These are phyloP conservation scores for Solanum gracilifrons DNA, from an alignment of 257 asterid species.

Conservation along the genomic window DNA sequence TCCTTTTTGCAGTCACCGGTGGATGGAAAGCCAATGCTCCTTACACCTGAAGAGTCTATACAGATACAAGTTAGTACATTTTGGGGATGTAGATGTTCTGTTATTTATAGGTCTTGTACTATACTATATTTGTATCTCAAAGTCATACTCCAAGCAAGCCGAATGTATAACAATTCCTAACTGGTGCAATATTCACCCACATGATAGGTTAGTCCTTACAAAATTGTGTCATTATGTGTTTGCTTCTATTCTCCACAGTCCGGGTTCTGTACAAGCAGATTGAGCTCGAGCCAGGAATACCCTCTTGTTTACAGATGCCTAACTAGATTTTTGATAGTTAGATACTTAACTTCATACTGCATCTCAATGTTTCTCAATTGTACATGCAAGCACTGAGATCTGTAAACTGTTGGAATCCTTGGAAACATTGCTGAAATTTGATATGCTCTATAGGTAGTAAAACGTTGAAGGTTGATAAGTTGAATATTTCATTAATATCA, in stretches of 20 bases:
- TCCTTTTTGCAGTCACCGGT: constrained; percentile 78
- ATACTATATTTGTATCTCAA: neutral
- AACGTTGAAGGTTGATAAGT: neutral
- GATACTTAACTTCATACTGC: neutral
- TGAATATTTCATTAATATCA: neutral
- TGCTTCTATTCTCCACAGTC: neutral
- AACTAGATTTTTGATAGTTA: neutral
- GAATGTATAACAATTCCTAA: neutral
- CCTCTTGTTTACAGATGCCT: neutral
- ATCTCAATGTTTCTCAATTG: neutral
- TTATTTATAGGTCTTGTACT: neutral
- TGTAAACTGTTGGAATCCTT: neutral
- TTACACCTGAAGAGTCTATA: constrained; percentile 97
- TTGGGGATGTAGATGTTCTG: neutral
- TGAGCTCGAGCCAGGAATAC: neutral
- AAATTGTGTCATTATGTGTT: neutral
- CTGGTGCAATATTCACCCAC: neutral
- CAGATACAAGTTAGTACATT: constrained; percentile 67
- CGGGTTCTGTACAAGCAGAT: neutral
- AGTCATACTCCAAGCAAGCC: neutral
- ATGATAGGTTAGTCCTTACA: neutral
- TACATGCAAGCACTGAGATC: neutral
- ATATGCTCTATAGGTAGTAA: neutral
- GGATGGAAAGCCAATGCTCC: constrained; percentile 96
- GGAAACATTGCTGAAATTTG: neutral